A percentile compares a stretch with the other conserved stretches of the same genome.
phyloP scores from a whole-genome alignment of 1,284 basidiomycete species.

The Cryptococcus sp. region DNA sequence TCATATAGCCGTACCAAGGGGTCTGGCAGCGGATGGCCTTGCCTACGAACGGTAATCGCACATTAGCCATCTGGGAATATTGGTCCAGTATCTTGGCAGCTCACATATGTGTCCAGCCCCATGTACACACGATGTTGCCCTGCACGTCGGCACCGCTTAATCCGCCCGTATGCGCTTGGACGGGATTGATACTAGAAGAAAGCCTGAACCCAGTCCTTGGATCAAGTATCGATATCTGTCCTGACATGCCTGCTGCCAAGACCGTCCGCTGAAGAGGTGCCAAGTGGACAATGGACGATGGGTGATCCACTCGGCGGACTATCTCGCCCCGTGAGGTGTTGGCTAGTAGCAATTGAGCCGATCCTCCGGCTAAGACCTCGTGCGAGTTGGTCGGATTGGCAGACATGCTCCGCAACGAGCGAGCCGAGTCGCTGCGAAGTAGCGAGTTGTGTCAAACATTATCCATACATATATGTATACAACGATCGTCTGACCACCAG shows the following conservation, averaged over 20 bases:
- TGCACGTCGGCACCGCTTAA: slow-evolving; percentile 78
- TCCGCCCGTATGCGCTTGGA: slow-evolving; percentile 77
- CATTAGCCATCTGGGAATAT: neutral
- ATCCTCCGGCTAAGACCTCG: slow-evolving; percentile 64
- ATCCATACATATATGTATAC: too few relatives aligned
- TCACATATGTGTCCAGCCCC: slow-evolving; percentile 82
- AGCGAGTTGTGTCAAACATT: neutral
- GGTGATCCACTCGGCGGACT: slow-evolving; percentile 60
- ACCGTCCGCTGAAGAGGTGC: slow-evolving; percentile 53
- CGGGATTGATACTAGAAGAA: slow-evolving; percentile 56
- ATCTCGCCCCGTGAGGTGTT: slow-evolving; percentile 72
- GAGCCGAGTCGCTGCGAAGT: slow-evolving; percentile 38
- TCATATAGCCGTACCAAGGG: slow-evolving; percentile 93
- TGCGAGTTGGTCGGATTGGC: slow-evolving; percentile 54
- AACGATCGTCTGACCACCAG: too few relatives aligned
- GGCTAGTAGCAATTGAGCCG: slow-evolving; percentile 64
- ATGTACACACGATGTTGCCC: slow-evolving; percentile 77
- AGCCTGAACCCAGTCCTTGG: slow-evolving; percentile 62
- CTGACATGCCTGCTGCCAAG: slow-evolving; percentile 78
- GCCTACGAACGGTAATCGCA: slow-evolving; percentile 57
- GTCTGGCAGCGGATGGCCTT: slow-evolving; percentile 84
- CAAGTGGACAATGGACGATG: slow-evolving; percentile 44
- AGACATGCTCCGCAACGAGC: slow-evolving; percentile 49
- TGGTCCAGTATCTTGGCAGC: slow-evolving; percentile 7
- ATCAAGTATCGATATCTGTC: slow-evolving; percentile 80